A percentile compares a stretch with the other conserved stretches of the same genome.
Evolutionary conservation across 257 asterid species (phyloP).

Genomic region (Solanum chmielewskii): DNA sequence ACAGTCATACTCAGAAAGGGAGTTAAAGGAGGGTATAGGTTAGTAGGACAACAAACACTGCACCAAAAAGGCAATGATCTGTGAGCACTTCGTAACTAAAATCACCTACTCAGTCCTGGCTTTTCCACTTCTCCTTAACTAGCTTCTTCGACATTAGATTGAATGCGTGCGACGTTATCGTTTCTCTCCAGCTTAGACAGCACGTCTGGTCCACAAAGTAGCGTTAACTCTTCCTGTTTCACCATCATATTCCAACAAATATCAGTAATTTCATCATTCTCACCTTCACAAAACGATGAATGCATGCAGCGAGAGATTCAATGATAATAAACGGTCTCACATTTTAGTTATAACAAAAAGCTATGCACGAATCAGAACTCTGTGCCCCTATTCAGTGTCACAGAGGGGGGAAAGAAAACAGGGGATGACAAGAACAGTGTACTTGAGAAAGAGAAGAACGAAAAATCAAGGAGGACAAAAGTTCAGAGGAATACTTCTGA

Average conservation of each 20-base stretch:
- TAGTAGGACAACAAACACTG: constrained; percentile 11
- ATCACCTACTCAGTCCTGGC: constrained; percentile 4
- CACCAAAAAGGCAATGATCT: constrained; percentile 5
- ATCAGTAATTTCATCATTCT: not conserved
- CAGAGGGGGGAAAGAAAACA: not conserved
- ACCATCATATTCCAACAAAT: not conserved
- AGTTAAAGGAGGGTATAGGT: not conserved
- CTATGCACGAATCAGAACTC: not conserved
- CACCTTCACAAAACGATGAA: not conserved
- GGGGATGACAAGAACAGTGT: not conserved
- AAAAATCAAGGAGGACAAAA: not conserved
- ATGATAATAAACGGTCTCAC: not conserved
- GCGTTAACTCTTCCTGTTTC: constrained; percentile 61
- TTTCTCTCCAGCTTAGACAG: constrained; percentile 39
- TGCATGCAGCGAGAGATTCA: not conserved
- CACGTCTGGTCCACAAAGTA: constrained; percentile 50
- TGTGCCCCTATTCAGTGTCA: not conserved
- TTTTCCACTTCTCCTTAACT: constrained; percentile 10
- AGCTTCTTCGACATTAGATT: constrained; percentile 36
- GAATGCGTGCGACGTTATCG: constrained; percentile 14
- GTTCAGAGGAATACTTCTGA: not conserved
- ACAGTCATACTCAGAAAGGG: not conserved
- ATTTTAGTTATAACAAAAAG: not conserved
- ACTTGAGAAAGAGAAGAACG: not conserved
- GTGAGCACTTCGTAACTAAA: not conserved